Evolutionary conservation across 164 flowering plant genomes (phyloP).

Genomic region (Vitis vinifera): DNA sequence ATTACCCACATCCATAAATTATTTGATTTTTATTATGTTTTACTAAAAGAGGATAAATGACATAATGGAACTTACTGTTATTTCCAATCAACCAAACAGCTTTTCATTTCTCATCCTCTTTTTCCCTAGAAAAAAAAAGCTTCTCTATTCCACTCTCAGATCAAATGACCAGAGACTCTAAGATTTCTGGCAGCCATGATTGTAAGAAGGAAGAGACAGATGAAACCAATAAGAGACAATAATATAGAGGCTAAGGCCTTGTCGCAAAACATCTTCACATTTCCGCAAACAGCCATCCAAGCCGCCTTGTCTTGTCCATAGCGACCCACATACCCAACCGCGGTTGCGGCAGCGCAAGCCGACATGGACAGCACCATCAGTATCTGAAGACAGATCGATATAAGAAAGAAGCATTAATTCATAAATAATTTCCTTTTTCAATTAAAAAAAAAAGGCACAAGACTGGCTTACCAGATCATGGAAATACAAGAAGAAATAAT

Average conservation of each 20-base stretch:
- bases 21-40: no score
- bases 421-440: no score
- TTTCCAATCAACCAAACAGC: no score
- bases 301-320: conserved; percentile 47
- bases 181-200: conserved; percentile 28
- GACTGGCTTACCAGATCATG: conserved; percentile 54
- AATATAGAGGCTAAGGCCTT: conserved; percentile 19
- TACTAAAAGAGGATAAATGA: no score
- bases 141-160: no score
- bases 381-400: conserved; percentile 30
- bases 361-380: conserved; percentile 39
- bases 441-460: neutral
- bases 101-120: no score
- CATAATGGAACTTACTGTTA: no score
- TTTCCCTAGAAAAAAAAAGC: no score
- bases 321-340: conserved; percentile 45
- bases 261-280: conserved; percentile 46
- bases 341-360: conserved; percentile 56
- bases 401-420: neutral
- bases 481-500: conserved; percentile 39
- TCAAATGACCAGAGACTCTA: no score
- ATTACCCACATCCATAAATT: no score
- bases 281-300: conserved; percentile 53
- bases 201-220: conserved; percentile 36
- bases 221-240: conserved; percentile 41